These are phyloP conservation scores for Naganishia antarctica DNA, from an alignment of 768 basidiomycete species.

Conservation along the genomic window DNA sequence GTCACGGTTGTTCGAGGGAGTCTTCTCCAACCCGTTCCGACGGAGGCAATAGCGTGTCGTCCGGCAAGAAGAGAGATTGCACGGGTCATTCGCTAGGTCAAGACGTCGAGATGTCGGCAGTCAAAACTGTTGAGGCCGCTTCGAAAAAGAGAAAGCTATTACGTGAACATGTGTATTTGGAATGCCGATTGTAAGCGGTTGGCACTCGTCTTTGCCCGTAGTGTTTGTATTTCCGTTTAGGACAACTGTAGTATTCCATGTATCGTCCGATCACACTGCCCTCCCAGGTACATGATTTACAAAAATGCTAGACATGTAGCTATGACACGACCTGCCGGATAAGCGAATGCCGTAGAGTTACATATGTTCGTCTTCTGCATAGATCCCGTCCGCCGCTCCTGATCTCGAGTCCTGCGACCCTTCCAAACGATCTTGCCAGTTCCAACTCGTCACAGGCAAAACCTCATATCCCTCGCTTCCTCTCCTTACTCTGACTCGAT, in stretches of 20 bases:
- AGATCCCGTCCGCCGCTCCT: no score
- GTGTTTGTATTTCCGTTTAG: conserved; percentile 6
- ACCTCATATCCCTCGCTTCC: conserved; percentile 49
- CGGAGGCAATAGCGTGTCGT: conserved; percentile 9
- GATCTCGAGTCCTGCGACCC: not conserved
- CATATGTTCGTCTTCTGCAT: not conserved
- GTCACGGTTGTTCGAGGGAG: conserved; percentile 6
- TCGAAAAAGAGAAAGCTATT: conserved; percentile 15
- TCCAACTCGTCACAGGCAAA: conserved; percentile 23
- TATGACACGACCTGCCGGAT: no score
- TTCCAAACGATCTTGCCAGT: conserved; percentile 4
- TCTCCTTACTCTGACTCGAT: conserved; percentile 33
- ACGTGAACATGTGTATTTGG: conserved; percentile 17
- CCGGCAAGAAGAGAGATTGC: conserved; percentile 4
- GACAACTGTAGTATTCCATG: not conserved
- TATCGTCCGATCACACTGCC: not conserved
- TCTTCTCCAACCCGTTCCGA: conserved; percentile 10
- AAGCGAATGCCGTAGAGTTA: no score
- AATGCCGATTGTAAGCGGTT: conserved; percentile 14
- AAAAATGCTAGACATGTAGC: not conserved
- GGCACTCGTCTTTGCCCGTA: not conserved
- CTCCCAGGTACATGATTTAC: not conserved
- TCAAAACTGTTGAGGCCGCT: conserved; percentile 3
- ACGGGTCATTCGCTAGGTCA: conserved; percentile 8
- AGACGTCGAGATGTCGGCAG: conserved; percentile 9